Evolutionary conservation across 2,329 filamentous ascomycete genomes (phyloP), one percentile per base, ranked within the genome.

Genomic region (Myrmaecium sp.): DNA sequence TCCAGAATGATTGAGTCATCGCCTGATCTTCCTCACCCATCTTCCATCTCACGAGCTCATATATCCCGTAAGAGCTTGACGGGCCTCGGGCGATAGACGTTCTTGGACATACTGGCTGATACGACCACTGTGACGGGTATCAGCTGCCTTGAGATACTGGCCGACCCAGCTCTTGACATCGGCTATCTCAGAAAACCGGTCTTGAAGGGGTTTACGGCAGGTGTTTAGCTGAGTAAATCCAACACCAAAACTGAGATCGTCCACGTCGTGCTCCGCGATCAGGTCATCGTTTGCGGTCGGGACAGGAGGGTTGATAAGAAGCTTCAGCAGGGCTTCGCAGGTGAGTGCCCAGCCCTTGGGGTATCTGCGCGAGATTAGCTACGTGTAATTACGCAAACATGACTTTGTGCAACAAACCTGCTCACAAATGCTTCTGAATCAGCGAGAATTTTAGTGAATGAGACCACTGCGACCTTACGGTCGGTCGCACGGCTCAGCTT

Each of bases 181-280:
- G 4, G 69, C 66, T 9, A 93, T 72, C 33, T 94, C 78, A 1
- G 84, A 77, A 60, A 83, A 95, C 12, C 84, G 77, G 47, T 95
- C 89, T 27, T 64, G 65, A 2, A 68, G 57, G 4, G 69, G 60
- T 32, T 73, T 73, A 49, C 76, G 81, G 58, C 86, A 89, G 0
- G 86, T 94, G 57, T 86, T 92, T 35, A 98, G 66, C 17, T 80
- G 75, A 1, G 89, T 95, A 55, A 92, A 98, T 6, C 83, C 86
- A 36, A 94, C 74, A 14, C 89, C 89, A 44, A 98, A 98, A 15
- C 81, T 76, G 38, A 94, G 73, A 48, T 98, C 89, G 42, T 98
- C 89, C 14, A 93, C 79, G 42, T 95, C 86, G 3, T 82, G 74
- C 47, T 95, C 89, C 7, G 72, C 69, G 35, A 92, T 74, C 26